A percentile compares a stretch with the other conserved stretches of the same genome.
Conservation (phyloP, 768 basidiomycete species). For the Pisolithus albus region DNA sequence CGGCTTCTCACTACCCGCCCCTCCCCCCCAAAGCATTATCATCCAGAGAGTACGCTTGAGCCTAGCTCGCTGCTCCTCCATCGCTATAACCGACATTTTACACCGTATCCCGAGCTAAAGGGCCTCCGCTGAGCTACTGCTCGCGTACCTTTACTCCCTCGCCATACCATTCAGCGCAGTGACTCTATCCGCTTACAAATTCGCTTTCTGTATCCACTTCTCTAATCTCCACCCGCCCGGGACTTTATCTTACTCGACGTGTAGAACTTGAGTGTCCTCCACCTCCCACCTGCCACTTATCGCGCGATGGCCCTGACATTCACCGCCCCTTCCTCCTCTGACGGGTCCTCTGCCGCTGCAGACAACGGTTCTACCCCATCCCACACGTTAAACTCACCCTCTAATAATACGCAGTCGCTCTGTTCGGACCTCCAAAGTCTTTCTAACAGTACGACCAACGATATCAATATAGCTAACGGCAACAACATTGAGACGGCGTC, state of each 20-base stretch:
- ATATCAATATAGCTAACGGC: conserved; percentile 17
- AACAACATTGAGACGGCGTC: conserved; percentile 12
- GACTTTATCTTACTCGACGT: not conserved
- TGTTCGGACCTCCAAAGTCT: conserved; percentile 21
- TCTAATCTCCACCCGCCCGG: conserved; percentile 8
- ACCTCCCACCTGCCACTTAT: conserved; percentile 3
- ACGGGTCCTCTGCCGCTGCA: conserved; percentile 33
- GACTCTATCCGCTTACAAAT: conserved; percentile 18
- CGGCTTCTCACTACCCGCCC: conserved; percentile 61
- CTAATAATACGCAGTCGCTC: conserved; percentile 26
- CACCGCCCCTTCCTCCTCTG: conserved; percentile 33
- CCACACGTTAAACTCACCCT: conserved; percentile 44
- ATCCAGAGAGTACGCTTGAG: conserved; percentile 57
- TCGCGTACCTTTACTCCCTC: conserved; percentile 37
- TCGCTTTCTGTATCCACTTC: conserved; percentile 8
- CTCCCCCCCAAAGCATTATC: conserved; percentile 26
- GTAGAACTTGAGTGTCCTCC: conserved; percentile 1
- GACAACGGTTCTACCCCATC: conserved; percentile 39
- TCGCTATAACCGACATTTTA: conserved; percentile 15
- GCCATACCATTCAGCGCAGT: not conserved
- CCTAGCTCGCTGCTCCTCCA: conserved; percentile 49
- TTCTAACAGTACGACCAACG: conserved; percentile 5
- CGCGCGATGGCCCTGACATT: conserved; percentile 33
- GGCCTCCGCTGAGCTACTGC: conserved; percentile 35
- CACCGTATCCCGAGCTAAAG: conserved; percentile 15